Evolutionary conservation across 2,329 filamentous ascomycete species (phyloP).

Genomic region (Xylaria sp.): DNA sequence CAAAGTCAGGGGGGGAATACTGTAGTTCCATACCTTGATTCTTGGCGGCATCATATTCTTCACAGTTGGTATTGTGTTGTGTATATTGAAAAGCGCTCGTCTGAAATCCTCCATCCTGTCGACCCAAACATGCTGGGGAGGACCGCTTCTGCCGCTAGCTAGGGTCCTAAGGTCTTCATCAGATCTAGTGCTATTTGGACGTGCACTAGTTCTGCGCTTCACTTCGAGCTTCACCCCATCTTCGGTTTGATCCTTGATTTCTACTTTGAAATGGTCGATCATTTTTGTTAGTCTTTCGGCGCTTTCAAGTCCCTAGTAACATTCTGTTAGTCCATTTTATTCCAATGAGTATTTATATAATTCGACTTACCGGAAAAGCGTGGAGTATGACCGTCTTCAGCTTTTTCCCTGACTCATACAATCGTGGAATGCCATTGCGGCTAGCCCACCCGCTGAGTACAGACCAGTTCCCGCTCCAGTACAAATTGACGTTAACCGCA

Average conservation of each 20-base stretch:
- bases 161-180: no score
- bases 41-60: no score
- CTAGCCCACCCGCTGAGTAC: neutral
- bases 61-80: neutral
- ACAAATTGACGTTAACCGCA: neutral
- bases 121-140: neutral
- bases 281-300: neutral
- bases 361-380: no score
- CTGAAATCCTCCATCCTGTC: neutral
- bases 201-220: no score
- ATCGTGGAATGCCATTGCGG: neutral
- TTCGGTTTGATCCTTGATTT: neutral
- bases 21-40: no score
- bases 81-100: neutral
- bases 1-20: neutral
- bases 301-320: neutral
- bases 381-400: no score
- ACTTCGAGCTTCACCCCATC: no score
- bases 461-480: slow-evolving; percentile 1
- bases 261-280: neutral
- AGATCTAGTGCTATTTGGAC: no score
- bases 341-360: no score
- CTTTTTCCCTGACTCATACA: neutral
- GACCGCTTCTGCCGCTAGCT: no score
- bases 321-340: no score